phyloP scores from a whole-genome alignment of 805 yeast species.

The Candida ipomoeae region DNA sequence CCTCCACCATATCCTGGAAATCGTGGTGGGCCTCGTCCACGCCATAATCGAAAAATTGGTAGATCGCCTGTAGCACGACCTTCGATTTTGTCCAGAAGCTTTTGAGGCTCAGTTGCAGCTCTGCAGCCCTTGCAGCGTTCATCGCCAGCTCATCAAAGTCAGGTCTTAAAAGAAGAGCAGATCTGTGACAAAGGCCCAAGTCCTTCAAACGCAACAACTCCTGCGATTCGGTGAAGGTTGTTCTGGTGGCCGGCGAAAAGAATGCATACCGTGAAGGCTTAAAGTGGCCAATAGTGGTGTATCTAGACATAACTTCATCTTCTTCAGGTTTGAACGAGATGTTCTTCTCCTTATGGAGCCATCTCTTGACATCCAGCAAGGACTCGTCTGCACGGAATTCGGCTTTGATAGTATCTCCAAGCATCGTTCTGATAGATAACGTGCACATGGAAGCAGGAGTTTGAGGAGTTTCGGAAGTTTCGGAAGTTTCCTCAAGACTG shows the following conservation, averaged over 20 bases:
- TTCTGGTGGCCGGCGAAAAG: constrained; percentile 45
- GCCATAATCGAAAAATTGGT: constrained; percentile 41
- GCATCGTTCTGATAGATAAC: constrained; percentile 14
- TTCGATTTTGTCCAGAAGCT: constrained; percentile 1
- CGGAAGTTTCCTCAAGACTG: not conserved
- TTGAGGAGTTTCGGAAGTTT: not conserved
- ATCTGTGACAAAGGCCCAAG: constrained; percentile 64
- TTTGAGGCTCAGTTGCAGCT: constrained; percentile 1
- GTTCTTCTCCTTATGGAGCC: constrained; percentile 14
- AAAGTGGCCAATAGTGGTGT: constrained; percentile 36
- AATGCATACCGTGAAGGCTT: constrained; percentile 46
- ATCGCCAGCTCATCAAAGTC: constrained; percentile 27
- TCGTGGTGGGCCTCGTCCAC: constrained; percentile 23
- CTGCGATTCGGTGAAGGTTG: constrained; percentile 51
- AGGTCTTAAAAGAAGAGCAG: constrained; percentile 73
- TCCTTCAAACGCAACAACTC: constrained; percentile 43
- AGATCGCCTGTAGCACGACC: constrained; percentile 25
- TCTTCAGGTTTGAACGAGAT: constrained; percentile 14
- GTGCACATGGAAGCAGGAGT: constrained; percentile 1
- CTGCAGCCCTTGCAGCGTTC: constrained; percentile 11
- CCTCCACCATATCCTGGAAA: constrained; percentile 9
- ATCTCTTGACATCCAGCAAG: constrained; percentile 15
- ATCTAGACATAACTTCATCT: constrained; percentile 7
- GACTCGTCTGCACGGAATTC: constrained; percentile 9
- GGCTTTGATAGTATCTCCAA: constrained; percentile 10